These are phyloP conservation scores for Teratosphaeria zuluensis DNA, from an alignment of 2,329 filamentous ascomycete species.

Conservation along the genomic window DNA sequence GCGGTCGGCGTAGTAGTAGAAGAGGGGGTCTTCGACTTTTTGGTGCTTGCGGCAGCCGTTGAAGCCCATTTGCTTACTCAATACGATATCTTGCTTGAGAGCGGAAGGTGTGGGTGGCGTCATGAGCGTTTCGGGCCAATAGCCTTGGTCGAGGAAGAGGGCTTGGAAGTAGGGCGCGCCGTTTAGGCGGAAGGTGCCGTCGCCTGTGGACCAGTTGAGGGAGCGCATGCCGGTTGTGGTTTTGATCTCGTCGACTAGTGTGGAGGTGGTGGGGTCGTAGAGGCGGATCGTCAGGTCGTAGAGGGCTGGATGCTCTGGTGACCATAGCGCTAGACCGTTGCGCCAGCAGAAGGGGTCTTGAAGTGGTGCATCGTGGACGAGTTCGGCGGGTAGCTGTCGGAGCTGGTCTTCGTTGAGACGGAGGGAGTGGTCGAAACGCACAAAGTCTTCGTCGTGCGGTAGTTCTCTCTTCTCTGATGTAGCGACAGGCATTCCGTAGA, in stretches of 20 bases:
- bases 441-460: conserved; percentile 41
- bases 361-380: conserved; percentile 27
- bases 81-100: conserved; percentile 44
- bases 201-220: conserved; percentile 48
- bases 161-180: conserved; percentile 51
- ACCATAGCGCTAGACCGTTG: conserved; percentile 53
- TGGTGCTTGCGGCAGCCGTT: conserved; percentile 58
- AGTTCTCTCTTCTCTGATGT: conserved; percentile 36
- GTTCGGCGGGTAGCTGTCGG: conserved; percentile 30
- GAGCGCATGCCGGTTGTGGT: conserved; percentile 54
- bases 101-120: conserved; percentile 43
- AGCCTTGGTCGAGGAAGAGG: conserved; percentile 52
- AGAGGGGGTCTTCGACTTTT: conserved; percentile 53
- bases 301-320: conserved; percentile 47
- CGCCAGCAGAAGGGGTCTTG: conserved; percentile 37
- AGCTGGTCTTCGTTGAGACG: conserved; percentile 36
- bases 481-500: conserved; percentile 41
- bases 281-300: conserved; percentile 49
- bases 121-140: conserved; percentile 53
- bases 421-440: conserved; percentile 40
- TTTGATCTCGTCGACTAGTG: conserved; percentile 45
- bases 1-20: conserved; percentile 52
- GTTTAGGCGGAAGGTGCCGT: conserved; percentile 52
- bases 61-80: conserved; percentile 52
- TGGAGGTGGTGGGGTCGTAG: conserved; percentile 28